phyloP scores from a whole-genome alignment of 1,139 yeast species.

The Pichia terricola region DNA sequence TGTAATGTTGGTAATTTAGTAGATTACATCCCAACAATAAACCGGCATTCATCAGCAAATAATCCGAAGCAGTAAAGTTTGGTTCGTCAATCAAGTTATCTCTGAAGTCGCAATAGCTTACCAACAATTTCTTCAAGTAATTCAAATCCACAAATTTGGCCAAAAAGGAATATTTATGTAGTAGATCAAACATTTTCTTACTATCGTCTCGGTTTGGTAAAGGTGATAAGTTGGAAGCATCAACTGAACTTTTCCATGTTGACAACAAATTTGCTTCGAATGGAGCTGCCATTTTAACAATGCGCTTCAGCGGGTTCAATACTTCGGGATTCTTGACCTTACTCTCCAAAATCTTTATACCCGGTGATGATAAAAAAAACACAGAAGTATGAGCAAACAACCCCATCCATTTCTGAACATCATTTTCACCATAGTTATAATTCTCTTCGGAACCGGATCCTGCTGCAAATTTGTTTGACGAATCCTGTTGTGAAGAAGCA shows the following conservation, averaged over 20 bases:
- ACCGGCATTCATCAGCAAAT: slow-evolving; percentile 20
- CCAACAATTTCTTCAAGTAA: slow-evolving; percentile 7
- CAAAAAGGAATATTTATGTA: slow-evolving; percentile 4
- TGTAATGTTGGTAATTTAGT: background rate
- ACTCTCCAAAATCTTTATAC: slow-evolving; percentile 32
- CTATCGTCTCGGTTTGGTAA: slow-evolving; percentile 24
- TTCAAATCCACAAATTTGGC: slow-evolving; percentile 5
- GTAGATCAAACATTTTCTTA: slow-evolving; percentile 4
- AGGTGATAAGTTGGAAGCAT: slow-evolving; percentile 18
- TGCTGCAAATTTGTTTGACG: background rate
- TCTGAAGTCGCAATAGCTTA: slow-evolving; percentile 18
- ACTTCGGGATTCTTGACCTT: slow-evolving; percentile 24
- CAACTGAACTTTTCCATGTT: slow-evolving; percentile 28
- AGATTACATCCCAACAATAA: slow-evolving; percentile 13
- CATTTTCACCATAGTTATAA: background rate
- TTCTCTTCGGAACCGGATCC: background rate
- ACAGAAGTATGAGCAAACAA: slow-evolving; percentile 24
- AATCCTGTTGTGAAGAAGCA: background rate
- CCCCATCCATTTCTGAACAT: slow-evolving; percentile 9
- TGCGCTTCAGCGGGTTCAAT: slow-evolving; percentile 17
- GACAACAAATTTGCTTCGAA: slow-evolving; percentile 14
- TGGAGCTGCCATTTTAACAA: slow-evolving; percentile 17
- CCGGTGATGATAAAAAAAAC: slow-evolving; percentile 31
- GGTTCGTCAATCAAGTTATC: slow-evolving; percentile 18
- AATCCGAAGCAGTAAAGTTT: slow-evolving; percentile 19